Conservation (phyloP, 2,329 filamentous ascomycete genomes). For the Sporothrix pseudoabietina region DNA sequence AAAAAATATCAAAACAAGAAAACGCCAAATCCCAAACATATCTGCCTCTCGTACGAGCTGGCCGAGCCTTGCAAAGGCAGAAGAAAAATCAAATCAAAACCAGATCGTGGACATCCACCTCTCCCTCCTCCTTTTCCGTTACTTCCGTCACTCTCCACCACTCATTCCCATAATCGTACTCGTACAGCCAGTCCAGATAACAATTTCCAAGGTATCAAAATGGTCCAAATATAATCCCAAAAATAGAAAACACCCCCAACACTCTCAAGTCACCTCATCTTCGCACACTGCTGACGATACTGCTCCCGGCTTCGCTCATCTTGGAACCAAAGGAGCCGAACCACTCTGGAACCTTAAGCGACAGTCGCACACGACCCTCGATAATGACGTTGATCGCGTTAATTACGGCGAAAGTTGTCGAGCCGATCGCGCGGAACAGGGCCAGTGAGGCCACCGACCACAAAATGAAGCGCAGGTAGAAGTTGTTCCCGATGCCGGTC, state of each 20-base stretch:
- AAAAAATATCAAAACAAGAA: conserved; percentile 15
- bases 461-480: conserved; percentile 89
- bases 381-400: conserved; percentile 82
- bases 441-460: conserved; percentile 88
- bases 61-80: not conserved
- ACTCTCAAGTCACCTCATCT: not conserved
- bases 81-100: conserved; percentile 2
- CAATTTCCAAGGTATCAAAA: conserved; percentile 4
- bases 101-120: not conserved
- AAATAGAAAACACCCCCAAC: not conserved
- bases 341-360: conserved; percentile 58
- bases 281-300: conserved; percentile 23
- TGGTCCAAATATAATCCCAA: not conserved
- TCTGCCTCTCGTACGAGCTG: not conserved
- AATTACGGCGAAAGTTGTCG: conserved; percentile 77
- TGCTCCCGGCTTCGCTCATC: conserved; percentile 27
- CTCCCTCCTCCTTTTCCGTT: not conserved
- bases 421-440: conserved; percentile 83
- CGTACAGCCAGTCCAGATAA: not conserved
- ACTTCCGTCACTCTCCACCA: not conserved
- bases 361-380: conserved; percentile 74
- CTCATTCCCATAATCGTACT: conserved; percentile 19
- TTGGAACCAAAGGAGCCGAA: conserved; percentile 45
- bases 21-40: not conserved
- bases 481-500: conserved; percentile 73